phyloP scores from a whole-genome alignment of 148 eudicot species.

The Chenopodium berlandieri region DNA sequence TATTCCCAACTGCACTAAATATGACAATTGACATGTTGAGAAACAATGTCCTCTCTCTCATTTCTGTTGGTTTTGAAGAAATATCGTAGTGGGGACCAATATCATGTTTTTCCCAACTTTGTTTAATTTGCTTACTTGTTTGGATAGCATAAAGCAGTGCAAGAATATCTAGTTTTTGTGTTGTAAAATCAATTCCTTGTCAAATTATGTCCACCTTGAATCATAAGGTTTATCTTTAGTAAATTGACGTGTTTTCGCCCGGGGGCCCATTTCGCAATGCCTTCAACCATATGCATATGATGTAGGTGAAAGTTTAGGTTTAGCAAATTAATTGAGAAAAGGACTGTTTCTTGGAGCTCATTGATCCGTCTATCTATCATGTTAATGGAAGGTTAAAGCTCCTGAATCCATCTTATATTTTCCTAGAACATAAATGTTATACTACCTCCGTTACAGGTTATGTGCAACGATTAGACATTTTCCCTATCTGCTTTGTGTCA shows the following conservation, averaged over 20 bases:
- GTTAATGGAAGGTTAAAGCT: background rate
- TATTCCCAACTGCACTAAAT: background rate
- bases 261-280: background rate
- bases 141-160: conserved; percentile 1
- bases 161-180: conserved; percentile 12
- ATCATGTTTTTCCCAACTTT: background rate
- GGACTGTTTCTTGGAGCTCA: background rate
- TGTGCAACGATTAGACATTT: no score
- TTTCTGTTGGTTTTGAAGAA: background rate
- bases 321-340: background rate
- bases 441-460: no score
- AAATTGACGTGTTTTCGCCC: background rate
- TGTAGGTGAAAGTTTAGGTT: background rate
- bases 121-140: background rate
- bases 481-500: no score
- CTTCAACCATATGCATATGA: conserved; percentile 2
- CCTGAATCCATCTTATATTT: background rate
- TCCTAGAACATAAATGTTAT: background rate
- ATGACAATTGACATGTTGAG: background rate
- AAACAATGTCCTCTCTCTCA: background rate
- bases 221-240: background rate
- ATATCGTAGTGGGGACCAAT: conserved; percentile 6
- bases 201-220: background rate
- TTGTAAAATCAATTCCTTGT: conserved; percentile 6
- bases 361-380: background rate